Evolutionary conservation across 108 stramenopile species (phyloP), one percentile per base, ranked within the genome.

Genomic region (Schizochytrium sp.): DNA sequence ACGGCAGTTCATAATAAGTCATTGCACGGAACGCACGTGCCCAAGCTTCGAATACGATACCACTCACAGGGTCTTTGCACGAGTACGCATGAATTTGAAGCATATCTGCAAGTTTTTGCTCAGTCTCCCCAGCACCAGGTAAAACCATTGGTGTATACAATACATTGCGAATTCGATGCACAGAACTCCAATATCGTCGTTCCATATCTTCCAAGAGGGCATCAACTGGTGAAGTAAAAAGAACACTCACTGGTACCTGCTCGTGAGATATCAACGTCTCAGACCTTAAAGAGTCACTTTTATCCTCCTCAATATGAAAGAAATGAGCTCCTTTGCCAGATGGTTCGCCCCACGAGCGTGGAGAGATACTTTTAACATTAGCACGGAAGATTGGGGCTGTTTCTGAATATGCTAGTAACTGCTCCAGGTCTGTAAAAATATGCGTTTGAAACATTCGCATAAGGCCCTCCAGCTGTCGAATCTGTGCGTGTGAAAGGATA

Each of bases 401-500:
- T 44, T 8, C 19, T 7, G 64, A 10, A 38, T 7, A 69, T 0
- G 28, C 28, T 44, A 69, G 44, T 38, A 69, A 44, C 64, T 69
- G 64, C 64, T 69, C 64, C 12, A 69, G 28, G 64, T 69, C 64
- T 38, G 19, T 13, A 69, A 69, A 69, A 0, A 69, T 69, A 15
- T 69, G 15, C 28, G 64, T 38, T 8, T 8, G 0, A 38, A 69
- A 69, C 64, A 69, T 69, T 38, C 64, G 64, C 64, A 44, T 44
- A 44, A 69, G 64, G 28, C 64, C 44, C 28, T 69, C 64, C 19
- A 69, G 40, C 28, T 69, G 42, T 38, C 64, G 64, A 7, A 69
- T 69, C 10, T 69, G 64, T 7, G 64, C 28, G 28, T 69, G 7
- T 7, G 64, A 38, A 38, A 69, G 15, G 1, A 69, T 44, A 8